Evolutionary conservation across 2,329 filamentous ascomycete species (phyloP).

Genomic region (Diaporthe caulivora): DNA sequence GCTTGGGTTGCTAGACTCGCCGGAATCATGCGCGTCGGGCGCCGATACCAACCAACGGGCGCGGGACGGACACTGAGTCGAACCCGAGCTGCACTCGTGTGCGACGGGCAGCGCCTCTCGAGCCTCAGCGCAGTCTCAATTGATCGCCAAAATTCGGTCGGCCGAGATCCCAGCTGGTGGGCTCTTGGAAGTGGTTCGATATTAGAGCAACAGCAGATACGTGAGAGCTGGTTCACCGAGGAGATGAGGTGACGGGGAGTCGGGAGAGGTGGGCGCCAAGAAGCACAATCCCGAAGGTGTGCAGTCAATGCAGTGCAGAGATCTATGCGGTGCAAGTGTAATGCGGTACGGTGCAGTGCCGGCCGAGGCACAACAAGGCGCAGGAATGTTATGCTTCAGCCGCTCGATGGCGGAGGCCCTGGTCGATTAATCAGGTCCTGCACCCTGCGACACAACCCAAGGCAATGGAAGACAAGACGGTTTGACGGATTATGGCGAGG

Average conservation of each 20-base stretch:
- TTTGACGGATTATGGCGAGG: neutral
- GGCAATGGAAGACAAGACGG: neutral
- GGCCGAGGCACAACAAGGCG: slow-evolving; percentile 18
- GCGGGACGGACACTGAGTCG: slow-evolving; percentile 11
- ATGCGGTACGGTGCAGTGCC: slow-evolving; percentile 18
- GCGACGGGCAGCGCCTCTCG: neutral
- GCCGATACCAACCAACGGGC: slow-evolving; percentile 11
- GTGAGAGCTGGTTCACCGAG: neutral
- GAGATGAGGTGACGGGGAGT: neutral
- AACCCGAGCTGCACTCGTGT: slow-evolving; percentile 16
- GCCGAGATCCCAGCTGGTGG: neutral
- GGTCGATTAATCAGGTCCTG: neutral
- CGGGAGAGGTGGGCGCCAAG: slow-evolving; percentile 25
- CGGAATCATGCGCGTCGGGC: slow-evolving; percentile 24
- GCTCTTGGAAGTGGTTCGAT: neutral
- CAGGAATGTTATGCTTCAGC: slow-evolving; percentile 23
- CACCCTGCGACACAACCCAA: neutral
- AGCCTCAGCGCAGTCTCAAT: slow-evolving; percentile 9
- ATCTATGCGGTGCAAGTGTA: slow-evolving; percentile 22
- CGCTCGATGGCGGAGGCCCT: neutral
- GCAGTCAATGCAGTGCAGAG: slow-evolving; percentile 24
- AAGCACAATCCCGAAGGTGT: slow-evolving; percentile 27
- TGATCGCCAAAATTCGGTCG: neutral
- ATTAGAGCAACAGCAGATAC: neutral
- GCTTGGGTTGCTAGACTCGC: slow-evolving; percentile 1